Percentiles rank a stretch among this genome's conserved stretches.
Evolutionary conservation across 2,329 filamentous ascomycete species (phyloP).

Genomic region (Xylogone sp.): DNA sequence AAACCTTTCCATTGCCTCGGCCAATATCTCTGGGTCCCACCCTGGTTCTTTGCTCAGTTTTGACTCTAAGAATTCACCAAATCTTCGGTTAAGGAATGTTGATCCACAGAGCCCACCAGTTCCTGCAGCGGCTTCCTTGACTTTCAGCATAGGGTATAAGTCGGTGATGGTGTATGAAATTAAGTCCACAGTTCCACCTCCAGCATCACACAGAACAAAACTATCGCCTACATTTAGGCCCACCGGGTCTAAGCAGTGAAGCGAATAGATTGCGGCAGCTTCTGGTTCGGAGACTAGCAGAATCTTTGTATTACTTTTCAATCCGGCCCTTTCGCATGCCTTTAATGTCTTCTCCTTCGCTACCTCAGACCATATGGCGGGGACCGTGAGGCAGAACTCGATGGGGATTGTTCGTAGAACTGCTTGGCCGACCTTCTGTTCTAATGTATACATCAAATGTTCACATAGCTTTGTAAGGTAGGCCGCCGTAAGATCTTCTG

Average conservation of each 20-base stretch:
- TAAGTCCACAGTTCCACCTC: conserved; percentile 37
- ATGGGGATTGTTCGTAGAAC: conserved; percentile 41
- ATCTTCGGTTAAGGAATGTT: conserved; percentile 20
- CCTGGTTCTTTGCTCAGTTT: conserved; percentile 33
- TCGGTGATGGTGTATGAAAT: conserved; percentile 47
- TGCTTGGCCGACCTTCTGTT: conserved; percentile 36
- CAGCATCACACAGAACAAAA: conserved; percentile 29
- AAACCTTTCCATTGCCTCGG: conserved; percentile 18
- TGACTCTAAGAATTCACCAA: conserved; percentile 21
- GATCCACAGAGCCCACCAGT: conserved; percentile 20
- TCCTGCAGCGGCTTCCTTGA: conserved; percentile 20
- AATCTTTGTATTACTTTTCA: conserved; percentile 32
- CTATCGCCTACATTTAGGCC: conserved; percentile 33
- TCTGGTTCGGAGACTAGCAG: conserved; percentile 49
- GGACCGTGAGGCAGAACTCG: conserved; percentile 54
- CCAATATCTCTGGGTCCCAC: conserved; percentile 11
- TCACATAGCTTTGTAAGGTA: conserved; percentile 43
- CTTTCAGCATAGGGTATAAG: conserved; percentile 32
- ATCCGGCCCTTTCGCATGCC: conserved; percentile 37
- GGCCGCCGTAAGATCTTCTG: conserved; percentile 39
- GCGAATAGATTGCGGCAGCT: conserved; percentile 46
- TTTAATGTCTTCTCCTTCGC: conserved; percentile 47
- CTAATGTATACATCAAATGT: conserved; percentile 43
- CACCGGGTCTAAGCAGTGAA: conserved; percentile 39
- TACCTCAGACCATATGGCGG: conserved; percentile 54